Conservation (phyloP, 2,329 filamentous ascomycete genomes). For the Alternaria sp. region DNA sequence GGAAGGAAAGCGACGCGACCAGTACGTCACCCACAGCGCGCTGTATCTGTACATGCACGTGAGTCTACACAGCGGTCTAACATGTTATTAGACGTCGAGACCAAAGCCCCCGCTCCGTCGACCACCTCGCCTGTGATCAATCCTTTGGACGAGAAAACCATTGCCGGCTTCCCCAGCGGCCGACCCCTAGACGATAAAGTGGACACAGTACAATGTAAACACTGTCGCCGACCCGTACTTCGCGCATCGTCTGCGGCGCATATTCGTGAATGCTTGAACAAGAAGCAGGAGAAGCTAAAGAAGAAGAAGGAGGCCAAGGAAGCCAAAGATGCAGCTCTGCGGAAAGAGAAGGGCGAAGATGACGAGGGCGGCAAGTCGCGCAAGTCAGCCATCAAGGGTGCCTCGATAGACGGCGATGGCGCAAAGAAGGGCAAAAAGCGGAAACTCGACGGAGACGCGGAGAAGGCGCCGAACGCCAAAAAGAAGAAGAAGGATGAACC, state of each 20-base stretch:
- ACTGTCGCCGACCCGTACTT: slow-evolving; percentile 88
- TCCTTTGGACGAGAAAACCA: slow-evolving; percentile 75
- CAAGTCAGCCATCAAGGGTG: slow-evolving; percentile 51
- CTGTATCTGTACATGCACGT: not conserved
- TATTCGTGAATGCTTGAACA: slow-evolving; percentile 80
- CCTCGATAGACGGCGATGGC: slow-evolving; percentile 45
- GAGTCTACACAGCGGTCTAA: slow-evolving; percentile 9
- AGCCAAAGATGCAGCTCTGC: slow-evolving; percentile 56
- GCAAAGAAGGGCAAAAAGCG: slow-evolving; percentile 56
- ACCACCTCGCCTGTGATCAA: slow-evolving; percentile 52
- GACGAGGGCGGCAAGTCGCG: slow-evolving; percentile 51
- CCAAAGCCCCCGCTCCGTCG: slow-evolving; percentile 28
- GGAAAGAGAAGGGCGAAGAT: slow-evolving; percentile 56
- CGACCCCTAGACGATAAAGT: slow-evolving; percentile 80
- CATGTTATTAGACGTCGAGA: slow-evolving; percentile 29
- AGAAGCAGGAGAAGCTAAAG: slow-evolving; percentile 73
- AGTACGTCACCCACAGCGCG: slow-evolving; percentile 53
- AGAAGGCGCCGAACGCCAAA: slow-evolving; percentile 77
- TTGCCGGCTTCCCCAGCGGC: slow-evolving; percentile 81
- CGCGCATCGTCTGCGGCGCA: slow-evolving; percentile 78
- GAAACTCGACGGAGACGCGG: slow-evolving; percentile 64
- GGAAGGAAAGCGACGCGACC: slow-evolving; percentile 70
- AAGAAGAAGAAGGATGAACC: slow-evolving; percentile 97
- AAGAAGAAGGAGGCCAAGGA: slow-evolving; percentile 70
- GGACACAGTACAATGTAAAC: slow-evolving; percentile 83